These are phyloP conservation scores for Colletotrichum euphorbiae DNA, from an alignment of 2,329 filamentous ascomycete genomes.

Conservation along the genomic window DNA sequence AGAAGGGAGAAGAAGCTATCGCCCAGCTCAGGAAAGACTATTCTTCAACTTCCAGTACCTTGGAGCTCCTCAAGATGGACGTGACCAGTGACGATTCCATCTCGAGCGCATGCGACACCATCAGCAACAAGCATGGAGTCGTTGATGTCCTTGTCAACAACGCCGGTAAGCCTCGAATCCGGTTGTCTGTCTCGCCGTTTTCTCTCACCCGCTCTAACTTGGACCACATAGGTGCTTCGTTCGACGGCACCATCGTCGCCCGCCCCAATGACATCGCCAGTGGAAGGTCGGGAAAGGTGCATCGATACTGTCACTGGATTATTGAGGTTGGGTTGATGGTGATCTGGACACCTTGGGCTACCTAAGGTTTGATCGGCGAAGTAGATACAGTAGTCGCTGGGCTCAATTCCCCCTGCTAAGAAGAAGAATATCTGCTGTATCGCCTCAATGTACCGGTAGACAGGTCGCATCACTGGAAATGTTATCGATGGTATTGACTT, in stretches of 20 bases:
- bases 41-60: conserved; percentile 52
- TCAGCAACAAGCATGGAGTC: conserved; percentile 44
- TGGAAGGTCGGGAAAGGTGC: too few relatives aligned
- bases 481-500: too few relatives aligned
- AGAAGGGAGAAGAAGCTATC: conserved; percentile 63
- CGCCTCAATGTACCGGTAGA: too few relatives aligned
- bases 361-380: conserved; percentile 39
- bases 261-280: conserved; percentile 45
- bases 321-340: too few relatives aligned
- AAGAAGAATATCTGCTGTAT: too few relatives aligned
- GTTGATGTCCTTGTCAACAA: conserved; percentile 52
- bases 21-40: conserved; percentile 53
- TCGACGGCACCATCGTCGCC: conserved; percentile 49
- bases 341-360: too few relatives aligned
- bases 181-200: conserved; percentile 29
- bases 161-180: conserved; percentile 38
- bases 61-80: conserved; percentile 64
- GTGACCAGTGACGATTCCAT: conserved; percentile 62
- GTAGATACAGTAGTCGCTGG: conserved; percentile 50
- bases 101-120: conserved; percentile 43
- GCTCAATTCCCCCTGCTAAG: background rate
- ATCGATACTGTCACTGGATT: too few relatives aligned
- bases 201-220: background rate
- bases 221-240: conserved; percentile 28
- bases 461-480: too few relatives aligned